phyloP scores from a whole-genome alignment of 495 filamentous ascomycete species.

The Penicillium odoratum region DNA sequence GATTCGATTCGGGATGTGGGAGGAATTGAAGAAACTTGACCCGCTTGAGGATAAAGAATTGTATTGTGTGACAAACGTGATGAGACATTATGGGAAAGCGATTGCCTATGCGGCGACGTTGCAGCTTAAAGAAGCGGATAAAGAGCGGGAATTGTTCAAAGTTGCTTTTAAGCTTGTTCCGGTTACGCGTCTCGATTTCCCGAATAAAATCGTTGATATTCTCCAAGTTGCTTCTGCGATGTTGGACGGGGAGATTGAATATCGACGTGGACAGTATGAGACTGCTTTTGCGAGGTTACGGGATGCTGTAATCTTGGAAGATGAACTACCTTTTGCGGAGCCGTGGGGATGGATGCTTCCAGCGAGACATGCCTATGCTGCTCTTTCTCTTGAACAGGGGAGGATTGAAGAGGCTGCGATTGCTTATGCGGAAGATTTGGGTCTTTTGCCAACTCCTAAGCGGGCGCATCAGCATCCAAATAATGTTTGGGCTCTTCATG shows the following conservation, averaged over 20 bases:
- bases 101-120: constrained; percentile 60
- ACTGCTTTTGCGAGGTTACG: constrained; percentile 55
- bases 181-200: constrained; percentile 59
- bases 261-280: constrained; percentile 56
- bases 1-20: constrained; percentile 66
- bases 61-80: constrained; percentile 64
- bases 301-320: constrained; percentile 52
- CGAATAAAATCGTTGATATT: constrained; percentile 62
- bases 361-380: constrained; percentile 63
- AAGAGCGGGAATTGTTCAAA: constrained; percentile 46
- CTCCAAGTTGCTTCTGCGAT: constrained; percentile 59
- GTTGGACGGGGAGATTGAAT: constrained; percentile 71
- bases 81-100: constrained; percentile 64
- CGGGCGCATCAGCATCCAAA: constrained; percentile 60
- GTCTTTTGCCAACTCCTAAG: constrained; percentile 53
- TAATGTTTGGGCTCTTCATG: constrained; percentile 70
- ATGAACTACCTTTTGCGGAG: constrained; percentile 61
- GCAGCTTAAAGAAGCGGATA: constrained; percentile 46
- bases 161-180: constrained; percentile 48
- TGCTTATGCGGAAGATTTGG: constrained; percentile 63
- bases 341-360: constrained; percentile 74
- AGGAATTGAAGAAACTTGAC: constrained; percentile 51
- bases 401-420: constrained; percentile 52
- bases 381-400: constrained; percentile 62
- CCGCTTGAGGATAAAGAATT: constrained; percentile 52